Conservation (phyloP, 83 land plant genomes). For the Picea engelmannii region DNA sequence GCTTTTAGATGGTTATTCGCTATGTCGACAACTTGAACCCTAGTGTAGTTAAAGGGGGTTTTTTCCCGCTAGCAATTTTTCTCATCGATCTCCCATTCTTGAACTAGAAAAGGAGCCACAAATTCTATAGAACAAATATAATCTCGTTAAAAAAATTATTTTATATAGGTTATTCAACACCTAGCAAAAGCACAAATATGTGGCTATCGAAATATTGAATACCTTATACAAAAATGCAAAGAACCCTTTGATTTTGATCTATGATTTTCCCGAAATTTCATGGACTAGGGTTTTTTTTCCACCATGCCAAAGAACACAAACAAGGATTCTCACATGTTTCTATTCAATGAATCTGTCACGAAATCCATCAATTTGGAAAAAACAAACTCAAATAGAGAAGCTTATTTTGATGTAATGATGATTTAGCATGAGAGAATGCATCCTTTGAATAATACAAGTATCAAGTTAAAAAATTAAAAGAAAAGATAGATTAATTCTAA, state of each 20-base stretch:
- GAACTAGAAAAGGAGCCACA: constrained; percentile 68
- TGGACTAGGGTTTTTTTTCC: constrained; percentile 18
- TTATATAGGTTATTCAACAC: not conserved
- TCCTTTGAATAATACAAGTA: too few relatives aligned
- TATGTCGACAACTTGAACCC: too few relatives aligned
- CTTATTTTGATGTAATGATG: too few relatives aligned
- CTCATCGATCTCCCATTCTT: constrained; percentile 55
- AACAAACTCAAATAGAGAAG: too few relatives aligned
- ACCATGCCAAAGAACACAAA: constrained; percentile 30
- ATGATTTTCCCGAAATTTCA: constrained; percentile 18
- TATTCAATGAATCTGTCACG: too few relatives aligned
- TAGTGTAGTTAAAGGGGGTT: too few relatives aligned
- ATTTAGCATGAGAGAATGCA: too few relatives aligned
- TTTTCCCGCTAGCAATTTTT: too few relatives aligned
- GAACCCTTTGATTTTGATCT: constrained; percentile 21
- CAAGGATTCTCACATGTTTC: constrained; percentile 39
- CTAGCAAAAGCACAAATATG: not conserved
- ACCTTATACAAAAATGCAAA: constrained; percentile 24
- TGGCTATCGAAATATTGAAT: not conserved
- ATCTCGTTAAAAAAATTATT: constrained; percentile 39
- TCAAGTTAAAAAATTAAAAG: too few relatives aligned
- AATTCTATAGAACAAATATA: constrained; percentile 68
- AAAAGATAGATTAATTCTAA: too few relatives aligned
- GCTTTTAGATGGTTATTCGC: too few relatives aligned
- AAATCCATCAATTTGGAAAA: too few relatives aligned